These are phyloP conservation scores for Xylaria digitata DNA, from an alignment of 2,329 filamentous ascomycete genomes.

Conservation along the genomic window DNA sequence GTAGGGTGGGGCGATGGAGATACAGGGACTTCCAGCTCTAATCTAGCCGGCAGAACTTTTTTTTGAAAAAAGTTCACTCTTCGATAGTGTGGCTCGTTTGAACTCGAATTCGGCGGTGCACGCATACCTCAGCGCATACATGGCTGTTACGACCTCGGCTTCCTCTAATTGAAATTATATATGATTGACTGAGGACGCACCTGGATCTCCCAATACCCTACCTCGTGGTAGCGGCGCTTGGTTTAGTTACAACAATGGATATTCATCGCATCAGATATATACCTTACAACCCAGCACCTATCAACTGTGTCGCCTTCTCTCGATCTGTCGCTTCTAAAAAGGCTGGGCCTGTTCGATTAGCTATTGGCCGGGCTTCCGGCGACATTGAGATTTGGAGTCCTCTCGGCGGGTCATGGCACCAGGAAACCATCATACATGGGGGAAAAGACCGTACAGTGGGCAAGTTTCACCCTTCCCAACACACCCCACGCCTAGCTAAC, in stretches of 20 bases:
- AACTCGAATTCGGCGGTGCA: slow-evolving; percentile 8
- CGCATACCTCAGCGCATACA: slow-evolving; percentile 9
- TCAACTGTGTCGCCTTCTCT: slow-evolving; percentile 95
- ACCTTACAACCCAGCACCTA: slow-evolving; percentile 87
- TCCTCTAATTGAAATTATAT: not conserved
- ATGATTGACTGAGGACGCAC: not conserved
- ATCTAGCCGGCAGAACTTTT: slow-evolving; percentile 38
- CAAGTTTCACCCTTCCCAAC: slow-evolving; percentile 21
- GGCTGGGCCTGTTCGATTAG: slow-evolving; percentile 76
- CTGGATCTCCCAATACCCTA: slow-evolving; percentile 3
- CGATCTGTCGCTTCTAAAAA: slow-evolving; percentile 69
- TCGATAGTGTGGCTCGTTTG: slow-evolving; percentile 10
- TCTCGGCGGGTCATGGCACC: slow-evolving; percentile 82
- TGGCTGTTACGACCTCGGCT: not conserved
- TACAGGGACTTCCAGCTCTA: slow-evolving; percentile 26
- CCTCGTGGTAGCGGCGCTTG: slow-evolving; percentile 16
- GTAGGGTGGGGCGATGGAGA: slow-evolving; percentile 9
- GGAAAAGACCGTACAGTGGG: slow-evolving; percentile 73
- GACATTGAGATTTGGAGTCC: slow-evolving; percentile 99
- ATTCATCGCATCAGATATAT: slow-evolving; percentile 98
- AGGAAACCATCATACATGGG: slow-evolving; percentile 86
- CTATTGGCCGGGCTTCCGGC: slow-evolving; percentile 91
- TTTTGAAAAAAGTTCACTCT: slow-evolving; percentile 39
- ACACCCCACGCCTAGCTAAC: slow-evolving; percentile 16
- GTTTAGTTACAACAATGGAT: slow-evolving; percentile 72